phyloP scores from a whole-genome alignment of 192 early-diverging fungal species.

The Coemansia sp. region DNA sequence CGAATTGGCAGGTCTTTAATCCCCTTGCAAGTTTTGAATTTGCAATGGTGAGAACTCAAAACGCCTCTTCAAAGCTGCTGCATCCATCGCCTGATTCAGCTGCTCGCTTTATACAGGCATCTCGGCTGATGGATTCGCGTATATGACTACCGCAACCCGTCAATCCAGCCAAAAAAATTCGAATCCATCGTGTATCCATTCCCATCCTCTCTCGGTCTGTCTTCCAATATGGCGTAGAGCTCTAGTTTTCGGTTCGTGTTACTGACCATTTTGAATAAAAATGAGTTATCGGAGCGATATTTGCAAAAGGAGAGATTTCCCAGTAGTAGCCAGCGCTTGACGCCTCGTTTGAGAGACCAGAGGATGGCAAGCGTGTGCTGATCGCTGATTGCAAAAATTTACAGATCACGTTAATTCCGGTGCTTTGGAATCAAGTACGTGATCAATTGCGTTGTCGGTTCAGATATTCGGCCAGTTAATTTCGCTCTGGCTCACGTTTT shows the following conservation, averaged over 20 bases:
- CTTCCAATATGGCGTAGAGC: neutral
- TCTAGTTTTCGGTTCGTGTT: neutral
- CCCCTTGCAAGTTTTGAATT: neutral
- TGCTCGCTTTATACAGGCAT: neutral
- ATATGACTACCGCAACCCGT: neutral
- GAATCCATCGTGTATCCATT: neutral
- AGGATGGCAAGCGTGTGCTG: neutral
- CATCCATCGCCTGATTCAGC: neutral
- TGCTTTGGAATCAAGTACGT: neutral
- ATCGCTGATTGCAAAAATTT: neutral
- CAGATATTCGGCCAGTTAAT: neutral
- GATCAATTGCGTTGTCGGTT: neutral
- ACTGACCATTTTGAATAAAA: slow-evolving; percentile 2
- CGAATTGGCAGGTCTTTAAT: neutral
- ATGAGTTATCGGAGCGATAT: neutral
- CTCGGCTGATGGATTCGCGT: neutral
- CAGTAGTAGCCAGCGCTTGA: neutral
- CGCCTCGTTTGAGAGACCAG: neutral
- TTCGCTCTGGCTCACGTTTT: neutral
- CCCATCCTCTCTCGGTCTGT: neutral
- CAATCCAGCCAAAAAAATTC: neutral
- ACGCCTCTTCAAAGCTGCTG: neutral
- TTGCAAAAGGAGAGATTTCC: slow-evolving; percentile 7
- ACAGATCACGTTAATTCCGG: neutral
- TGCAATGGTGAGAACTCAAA: neutral